Conservation (phyloP, 225 moss, liverwort and hornwort species). For the Takakia lepidozioides region DNA sequence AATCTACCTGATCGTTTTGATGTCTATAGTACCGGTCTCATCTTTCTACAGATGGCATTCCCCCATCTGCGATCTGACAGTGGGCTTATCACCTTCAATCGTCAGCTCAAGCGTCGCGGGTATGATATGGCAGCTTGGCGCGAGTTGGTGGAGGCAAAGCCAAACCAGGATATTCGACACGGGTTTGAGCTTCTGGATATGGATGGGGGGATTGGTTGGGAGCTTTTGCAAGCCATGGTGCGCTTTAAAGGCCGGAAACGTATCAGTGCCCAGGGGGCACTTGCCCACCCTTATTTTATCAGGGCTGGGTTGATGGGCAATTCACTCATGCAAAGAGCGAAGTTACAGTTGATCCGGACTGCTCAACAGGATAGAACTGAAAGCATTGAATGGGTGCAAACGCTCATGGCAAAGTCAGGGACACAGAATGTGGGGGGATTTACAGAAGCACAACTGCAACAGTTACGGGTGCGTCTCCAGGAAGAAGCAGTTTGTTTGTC, state of each 20-base stretch:
- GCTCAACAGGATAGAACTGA: constrained; percentile 54
- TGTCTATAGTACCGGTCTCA: constrained; percentile 84
- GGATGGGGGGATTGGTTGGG: constrained; percentile 91
- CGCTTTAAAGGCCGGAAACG: constrained; percentile 78
- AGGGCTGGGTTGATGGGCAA: constrained; percentile 63
- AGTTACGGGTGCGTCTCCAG: constrained; percentile 44
- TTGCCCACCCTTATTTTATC: constrained; percentile 80
- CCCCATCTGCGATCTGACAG: constrained; percentile 79
- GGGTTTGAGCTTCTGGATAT: constrained; percentile 91
- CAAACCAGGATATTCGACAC: constrained; percentile 57
- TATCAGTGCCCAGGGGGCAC: constrained; percentile 70
- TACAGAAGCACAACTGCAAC: constrained; percentile 81
- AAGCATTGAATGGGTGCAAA: constrained; percentile 75
- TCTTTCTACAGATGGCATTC: constrained; percentile 92
- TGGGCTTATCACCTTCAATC: constrained; percentile 86
- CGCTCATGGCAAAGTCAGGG: constrained; percentile 87
- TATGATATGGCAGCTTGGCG: constrained; percentile 81
- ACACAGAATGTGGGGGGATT: constrained; percentile 76
- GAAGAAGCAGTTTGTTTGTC: not conserved
- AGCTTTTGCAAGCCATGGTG: constrained; percentile 81
- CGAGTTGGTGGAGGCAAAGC: constrained; percentile 48
- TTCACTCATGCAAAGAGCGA: constrained; percentile 56
- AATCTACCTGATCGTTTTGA: constrained; percentile 98
- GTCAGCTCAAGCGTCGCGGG: constrained; percentile 90
- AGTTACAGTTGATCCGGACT: constrained; percentile 52